Percentiles rank a stretch among this genome's conserved stretches.
Evolutionary conservation across 2,329 filamentous ascomycete species (phyloP).

Genomic region (Colletotrichum nymphaeae): DNA sequence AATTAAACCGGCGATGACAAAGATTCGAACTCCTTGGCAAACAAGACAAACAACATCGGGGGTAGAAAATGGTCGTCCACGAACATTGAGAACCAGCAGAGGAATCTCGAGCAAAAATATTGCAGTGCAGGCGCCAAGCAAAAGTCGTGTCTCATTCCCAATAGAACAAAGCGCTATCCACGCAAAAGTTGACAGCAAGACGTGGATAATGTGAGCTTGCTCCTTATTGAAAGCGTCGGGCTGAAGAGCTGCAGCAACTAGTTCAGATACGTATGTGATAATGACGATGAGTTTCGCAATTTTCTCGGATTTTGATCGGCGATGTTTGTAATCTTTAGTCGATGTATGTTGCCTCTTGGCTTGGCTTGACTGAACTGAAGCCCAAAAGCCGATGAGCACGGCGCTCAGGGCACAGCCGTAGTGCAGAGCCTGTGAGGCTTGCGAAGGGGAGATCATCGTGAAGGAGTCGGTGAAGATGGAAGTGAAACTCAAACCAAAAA

Average conservation of each 20-base stretch:
- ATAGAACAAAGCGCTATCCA: neutral
- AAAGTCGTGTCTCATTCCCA: too few relatives aligned
- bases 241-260: neutral
- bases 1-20: neutral
- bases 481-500: too few relatives aligned
- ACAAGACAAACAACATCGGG: neutral
- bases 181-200: neutral
- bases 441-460: neutral
- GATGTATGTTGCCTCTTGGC: neutral
- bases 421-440: slow-evolving; percentile 4
- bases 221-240: neutral
- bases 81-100: neutral
- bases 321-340: neutral
- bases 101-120: neutral
- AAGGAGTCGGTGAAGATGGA: neutral
- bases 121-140: neutral
- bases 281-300: neutral
- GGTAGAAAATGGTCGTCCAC: neutral
- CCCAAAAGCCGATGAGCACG: neutral
- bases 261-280: neutral
- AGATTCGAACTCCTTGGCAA: neutral
- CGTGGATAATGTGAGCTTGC: slow-evolving; percentile 8
- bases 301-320: neutral
- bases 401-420: slow-evolving; percentile 12
- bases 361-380: neutral